Base-by-base conservation (phyloP, 495 filamentous ascomycete species). In the Cladorrhinum samala region DNA sequence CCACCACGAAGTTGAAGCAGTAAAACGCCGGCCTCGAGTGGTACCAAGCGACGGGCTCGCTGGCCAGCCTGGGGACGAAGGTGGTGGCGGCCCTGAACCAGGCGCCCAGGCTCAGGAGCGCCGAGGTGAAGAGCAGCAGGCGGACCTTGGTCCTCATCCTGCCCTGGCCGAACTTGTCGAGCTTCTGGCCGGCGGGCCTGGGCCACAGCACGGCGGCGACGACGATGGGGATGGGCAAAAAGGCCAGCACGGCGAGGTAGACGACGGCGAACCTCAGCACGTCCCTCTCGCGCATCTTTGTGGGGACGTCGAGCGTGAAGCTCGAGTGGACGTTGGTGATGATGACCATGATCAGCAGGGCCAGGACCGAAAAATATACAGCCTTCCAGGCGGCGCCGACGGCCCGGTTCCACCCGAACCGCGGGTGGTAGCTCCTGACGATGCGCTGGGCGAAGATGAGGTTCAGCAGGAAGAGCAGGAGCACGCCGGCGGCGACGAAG, bases 381-480 rank as follows among this genome's bases (percentile, higher is more conserved):
- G 62, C 62, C 54, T 74, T 72, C 62, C 89, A 85, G 13, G 61
- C 58, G 17, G 62, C 54, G 1, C 68, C 66, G 27, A 79, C 63
- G 19, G 61, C 46, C 14, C 64, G 72, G 43, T 80, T 72, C 85
- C 85, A 88, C 23, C 89, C 88, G 41, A 86, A 57, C 0, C 59
- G 54, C 0, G 89, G 90, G 47, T 89, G 83, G 8, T 78, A 75
- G 1, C 82, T 86, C 17, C 89, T 77, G 13, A 92, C 54, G 25
- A 94, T 79, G 20, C 91, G 82, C 65, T 91, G 85, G 0, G 84
- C 69, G 60, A 89, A 86, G 50, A 94, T 71, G 17, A 96, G 67
- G 65, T 95, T 93, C 62, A 91, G 67, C 51, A 94, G 66, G 65
- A 85, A 91, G 19, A 95, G 64, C 6, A 95, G 61, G 23, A 95